A percentile compares a stretch with the other conserved stretches of the same genome.
These are phyloP conservation scores for Diaporthe sp. DNA, from an alignment of 2,329 filamentous ascomycete species.

Conservation along the genomic window DNA sequence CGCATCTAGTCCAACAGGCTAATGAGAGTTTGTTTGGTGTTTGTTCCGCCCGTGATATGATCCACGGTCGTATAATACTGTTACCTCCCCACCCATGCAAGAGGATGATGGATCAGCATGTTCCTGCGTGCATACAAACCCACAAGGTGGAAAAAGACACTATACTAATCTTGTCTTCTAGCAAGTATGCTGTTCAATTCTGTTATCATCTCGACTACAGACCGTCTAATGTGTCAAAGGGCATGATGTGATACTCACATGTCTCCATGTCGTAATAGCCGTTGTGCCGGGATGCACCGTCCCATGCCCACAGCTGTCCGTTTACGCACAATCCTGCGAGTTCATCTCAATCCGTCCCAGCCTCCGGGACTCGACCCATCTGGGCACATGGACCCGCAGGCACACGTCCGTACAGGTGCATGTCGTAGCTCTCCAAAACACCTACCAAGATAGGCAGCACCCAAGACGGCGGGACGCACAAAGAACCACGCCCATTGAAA, in stretches of 20 bases:
- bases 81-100: not conserved
- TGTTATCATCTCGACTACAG: not conserved
- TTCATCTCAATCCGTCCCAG: slow-evolving; percentile 20
- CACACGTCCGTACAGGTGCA: not conserved
- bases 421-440: slow-evolving; percentile 2
- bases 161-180: not conserved
- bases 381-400: not conserved
- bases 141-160: not conserved
- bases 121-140: not conserved
- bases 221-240: not conserved
- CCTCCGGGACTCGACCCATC: not conserved
- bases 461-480: slow-evolving; percentile 15
- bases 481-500: not conserved
- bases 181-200: too few species aligned
- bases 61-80: not conserved
- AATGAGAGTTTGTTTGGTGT: not conserved
- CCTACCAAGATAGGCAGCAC: slow-evolving; percentile 24
- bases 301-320: not conserved
- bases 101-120: not conserved
- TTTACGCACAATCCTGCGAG: slow-evolving; percentile 23
- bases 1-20: not conserved
- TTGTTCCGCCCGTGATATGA: not conserved
- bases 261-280: not conserved
- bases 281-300: not conserved
- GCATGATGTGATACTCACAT: not conserved